Evolutionary conservation across 164 flowering plant genomes (phyloP).

Genomic region (Vitis rupestris): DNA sequence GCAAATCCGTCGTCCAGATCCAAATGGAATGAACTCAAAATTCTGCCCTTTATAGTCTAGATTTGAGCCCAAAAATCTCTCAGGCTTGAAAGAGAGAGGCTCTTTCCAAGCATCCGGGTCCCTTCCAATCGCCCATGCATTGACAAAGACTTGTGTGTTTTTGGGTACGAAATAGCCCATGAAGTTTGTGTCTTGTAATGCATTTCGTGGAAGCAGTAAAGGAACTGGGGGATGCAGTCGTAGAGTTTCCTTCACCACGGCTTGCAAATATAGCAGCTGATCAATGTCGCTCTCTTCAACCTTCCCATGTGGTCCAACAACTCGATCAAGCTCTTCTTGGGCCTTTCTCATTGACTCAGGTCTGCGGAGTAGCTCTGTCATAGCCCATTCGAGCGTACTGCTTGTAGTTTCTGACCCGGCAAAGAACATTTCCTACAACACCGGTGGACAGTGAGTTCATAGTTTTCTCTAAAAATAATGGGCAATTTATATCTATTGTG

Average conservation of each 20-base stretch:
- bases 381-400: conserved; percentile 26
- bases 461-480: too few species aligned
- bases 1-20: conserved; percentile 28
- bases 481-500: too few species aligned
- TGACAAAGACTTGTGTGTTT: conserved; percentile 23
- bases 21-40: conserved; percentile 29
- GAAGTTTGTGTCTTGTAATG: conserved; percentile 8
- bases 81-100: conserved; percentile 20
- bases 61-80: conserved; percentile 27
- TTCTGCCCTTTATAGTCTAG: conserved; percentile 19
- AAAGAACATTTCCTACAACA: conserved; percentile 17
- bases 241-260: conserved; percentile 21
- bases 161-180: conserved; percentile 23
- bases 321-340: conserved; percentile 19
- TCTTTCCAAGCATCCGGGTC: conserved; percentile 19
- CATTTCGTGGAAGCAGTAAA: conserved; percentile 23
- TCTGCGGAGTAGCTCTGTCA: conserved; percentile 24
- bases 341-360: conserved; percentile 16
- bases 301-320: conserved; percentile 16
- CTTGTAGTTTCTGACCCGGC: conserved; percentile 28
- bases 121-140: conserved; percentile 18
- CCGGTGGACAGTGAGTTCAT: too few species aligned
- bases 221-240: conserved; percentile 23
- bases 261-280: conserved; percentile 17
- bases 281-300: conserved; percentile 21